Evolutionary conservation across 148 eudicot species (phyloP).

Genomic region (Dianthus caryophyllus): DNA sequence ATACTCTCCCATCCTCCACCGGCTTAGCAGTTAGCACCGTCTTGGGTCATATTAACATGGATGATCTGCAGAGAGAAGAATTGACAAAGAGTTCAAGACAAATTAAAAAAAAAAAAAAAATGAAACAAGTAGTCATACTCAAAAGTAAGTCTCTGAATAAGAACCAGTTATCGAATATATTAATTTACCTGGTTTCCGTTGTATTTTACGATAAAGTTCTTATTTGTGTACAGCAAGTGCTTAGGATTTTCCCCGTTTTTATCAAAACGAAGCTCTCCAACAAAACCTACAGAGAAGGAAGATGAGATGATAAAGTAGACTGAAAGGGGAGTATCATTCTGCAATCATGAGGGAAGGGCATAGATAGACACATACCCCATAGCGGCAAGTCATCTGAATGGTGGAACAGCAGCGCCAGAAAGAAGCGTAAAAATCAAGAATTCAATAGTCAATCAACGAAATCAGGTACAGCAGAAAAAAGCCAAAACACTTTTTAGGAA

Average conservation of each 20-base stretch:
- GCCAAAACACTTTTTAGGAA: too few relatives aligned
- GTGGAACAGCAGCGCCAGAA: conserved; percentile 13
- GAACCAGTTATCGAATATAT: background rate
- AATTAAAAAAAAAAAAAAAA: background rate
- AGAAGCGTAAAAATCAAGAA: conserved; percentile 25
- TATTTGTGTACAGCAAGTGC: conserved; percentile 67
- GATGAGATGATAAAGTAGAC: conserved; percentile 4
- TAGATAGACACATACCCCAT: conserved; percentile 30
- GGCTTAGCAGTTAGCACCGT: conserved; percentile 65
- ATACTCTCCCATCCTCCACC: conserved; percentile 58
- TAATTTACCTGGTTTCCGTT: conserved; percentile 58
- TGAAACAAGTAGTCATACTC: background rate
- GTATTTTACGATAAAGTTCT: conserved; percentile 53
- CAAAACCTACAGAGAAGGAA: conserved; percentile 46
- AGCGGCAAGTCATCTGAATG: conserved; percentile 34
- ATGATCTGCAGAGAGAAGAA: conserved; percentile 59
- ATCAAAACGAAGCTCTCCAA: conserved; percentile 73
- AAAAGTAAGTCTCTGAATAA: conserved; percentile 3
- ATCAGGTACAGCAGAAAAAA: background rate
- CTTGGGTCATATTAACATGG: conserved; percentile 92
- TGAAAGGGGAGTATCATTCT: conserved; percentile 9
- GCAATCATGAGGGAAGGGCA: conserved; percentile 28
- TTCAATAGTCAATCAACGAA: conserved; percentile 3
- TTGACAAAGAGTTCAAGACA: background rate
- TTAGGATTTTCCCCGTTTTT: conserved; percentile 54